These are phyloP conservation scores for Lonicera japonica DNA, from an alignment of 129 eudicot genomes.

Conservation along the genomic window DNA sequence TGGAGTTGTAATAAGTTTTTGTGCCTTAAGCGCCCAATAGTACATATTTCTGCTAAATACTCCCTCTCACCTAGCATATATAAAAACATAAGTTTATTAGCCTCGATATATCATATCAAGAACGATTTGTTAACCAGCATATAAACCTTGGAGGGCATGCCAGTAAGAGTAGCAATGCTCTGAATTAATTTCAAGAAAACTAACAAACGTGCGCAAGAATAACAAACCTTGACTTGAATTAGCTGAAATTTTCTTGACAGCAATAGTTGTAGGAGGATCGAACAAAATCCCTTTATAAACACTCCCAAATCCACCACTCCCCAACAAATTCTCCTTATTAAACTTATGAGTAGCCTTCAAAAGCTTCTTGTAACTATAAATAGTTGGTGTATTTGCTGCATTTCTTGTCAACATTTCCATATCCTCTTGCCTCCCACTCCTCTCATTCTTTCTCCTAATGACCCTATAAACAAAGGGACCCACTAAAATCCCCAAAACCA, in stretches of 20 bases:
- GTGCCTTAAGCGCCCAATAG: conserved; percentile 58
- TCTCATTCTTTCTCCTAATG: conserved; percentile 28
- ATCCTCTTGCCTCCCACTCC: conserved; percentile 26
- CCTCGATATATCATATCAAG: too few species aligned
- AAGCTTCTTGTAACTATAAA: conserved; percentile 45
- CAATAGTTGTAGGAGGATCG: conserved; percentile 27
- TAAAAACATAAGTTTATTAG: not conserved
- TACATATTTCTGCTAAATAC: conserved; percentile 51
- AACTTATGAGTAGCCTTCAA: conserved; percentile 51
- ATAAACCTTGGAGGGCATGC: too few species aligned
- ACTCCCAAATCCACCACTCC: conserved; percentile 72
- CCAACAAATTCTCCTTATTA: conserved; percentile 48
- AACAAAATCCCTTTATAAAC: conserved; percentile 52
- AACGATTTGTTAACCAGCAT: too few species aligned
- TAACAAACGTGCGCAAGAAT: too few species aligned
- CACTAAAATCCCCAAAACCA: conserved; percentile 9
- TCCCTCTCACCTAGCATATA: conserved; percentile 18
- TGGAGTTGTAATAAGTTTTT: conserved; percentile 22
- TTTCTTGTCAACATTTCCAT: conserved; percentile 35
- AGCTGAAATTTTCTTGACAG: conserved; percentile 22
- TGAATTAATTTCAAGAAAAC: too few species aligned
- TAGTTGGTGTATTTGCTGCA: conserved; percentile 53
- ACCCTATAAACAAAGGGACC: conserved; percentile 20
- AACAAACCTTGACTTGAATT: conserved; percentile 54
- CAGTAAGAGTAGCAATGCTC: too few species aligned